phyloP scores from a whole-genome alignment of 164 flowering plant species.

The Tetracentron sinense region DNA sequence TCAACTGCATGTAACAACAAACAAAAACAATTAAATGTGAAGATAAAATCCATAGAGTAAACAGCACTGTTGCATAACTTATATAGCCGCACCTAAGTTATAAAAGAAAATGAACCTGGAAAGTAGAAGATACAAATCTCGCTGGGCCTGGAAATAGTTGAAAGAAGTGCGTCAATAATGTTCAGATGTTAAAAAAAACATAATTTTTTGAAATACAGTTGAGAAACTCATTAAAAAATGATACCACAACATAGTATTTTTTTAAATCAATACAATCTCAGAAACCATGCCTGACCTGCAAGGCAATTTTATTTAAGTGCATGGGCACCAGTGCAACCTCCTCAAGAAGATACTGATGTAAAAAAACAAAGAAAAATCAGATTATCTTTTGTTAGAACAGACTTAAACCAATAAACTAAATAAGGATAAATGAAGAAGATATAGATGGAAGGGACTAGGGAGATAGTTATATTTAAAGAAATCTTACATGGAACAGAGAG shows the following conservation, averaged over 20 bases:
- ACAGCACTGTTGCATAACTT: slow-evolving; percentile 1
- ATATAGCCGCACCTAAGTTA: slow-evolving; percentile 55
- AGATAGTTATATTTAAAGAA: not conserved
- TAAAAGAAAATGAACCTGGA: slow-evolving; percentile 87
- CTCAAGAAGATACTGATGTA: slow-evolving; percentile 78
- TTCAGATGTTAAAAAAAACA: no score
- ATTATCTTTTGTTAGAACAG: not conserved
- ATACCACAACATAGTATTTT: not conserved
- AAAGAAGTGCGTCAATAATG: not conserved
- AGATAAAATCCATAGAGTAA: not conserved
- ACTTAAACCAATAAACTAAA: no score
- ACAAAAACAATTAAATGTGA: not conserved
- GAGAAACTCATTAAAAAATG: not conserved
- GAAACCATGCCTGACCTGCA: slow-evolving; percentile 53
- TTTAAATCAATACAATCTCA: no score
- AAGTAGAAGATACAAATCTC: slow-evolving; percentile 80
- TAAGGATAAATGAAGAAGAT: slow-evolving; percentile 1
- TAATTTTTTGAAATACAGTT: not conserved
- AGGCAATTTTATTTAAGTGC: slow-evolving; percentile 58
- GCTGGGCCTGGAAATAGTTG: slow-evolving; percentile 54
- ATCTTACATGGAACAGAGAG: slow-evolving; percentile 71
- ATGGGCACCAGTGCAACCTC: slow-evolving; percentile 68
- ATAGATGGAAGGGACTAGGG: no score
- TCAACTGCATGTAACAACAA: slow-evolving; percentile 51
- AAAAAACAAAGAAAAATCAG: no score